Evolutionary conservation across 371 early-diverging fungal species (phyloP).

Genomic region (Amoeboradix gromovi): DNA sequence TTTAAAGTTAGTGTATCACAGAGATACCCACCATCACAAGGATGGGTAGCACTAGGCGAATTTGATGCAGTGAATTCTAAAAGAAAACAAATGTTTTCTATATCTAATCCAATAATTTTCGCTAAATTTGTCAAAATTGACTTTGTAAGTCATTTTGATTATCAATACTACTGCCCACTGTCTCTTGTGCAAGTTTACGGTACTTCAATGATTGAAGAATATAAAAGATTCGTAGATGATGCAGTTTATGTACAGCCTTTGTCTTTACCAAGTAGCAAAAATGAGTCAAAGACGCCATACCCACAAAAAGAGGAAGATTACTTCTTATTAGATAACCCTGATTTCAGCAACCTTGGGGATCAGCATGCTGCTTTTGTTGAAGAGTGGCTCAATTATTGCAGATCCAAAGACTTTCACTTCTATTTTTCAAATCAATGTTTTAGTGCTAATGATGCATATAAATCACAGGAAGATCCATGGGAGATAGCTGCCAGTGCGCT

Average conservation of each 20-base stretch:
- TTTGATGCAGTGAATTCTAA: slow-evolving; percentile 52
- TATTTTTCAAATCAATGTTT: not conserved
- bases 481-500: not conserved
- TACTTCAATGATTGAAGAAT: slow-evolving; percentile 61
- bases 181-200: slow-evolving; percentile 62
- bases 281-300: not conserved
- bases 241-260: not conserved
- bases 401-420: not conserved
- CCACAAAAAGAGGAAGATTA: not conserved
- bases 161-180: slow-evolving; percentile 74
- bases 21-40: slow-evolving; percentile 42
- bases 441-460: not conserved
- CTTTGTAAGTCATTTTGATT: slow-evolving; percentile 57
- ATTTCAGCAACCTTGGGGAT: not conserved
- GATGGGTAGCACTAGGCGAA: slow-evolving; percentile 47
- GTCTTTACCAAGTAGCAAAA: not conserved
- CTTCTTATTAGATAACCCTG: not conserved
- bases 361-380: not conserved
- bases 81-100: slow-evolving; percentile 34
- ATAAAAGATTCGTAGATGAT: not conserved
- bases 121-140: slow-evolving; percentile 60
- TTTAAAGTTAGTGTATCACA: slow-evolving; percentile 43
- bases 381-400: not conserved
- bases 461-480: not conserved
- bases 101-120: slow-evolving; percentile 35